Evolutionary conservation across 345 rosid species (phyloP).

Genomic region (Aethionema arabicum): DNA sequence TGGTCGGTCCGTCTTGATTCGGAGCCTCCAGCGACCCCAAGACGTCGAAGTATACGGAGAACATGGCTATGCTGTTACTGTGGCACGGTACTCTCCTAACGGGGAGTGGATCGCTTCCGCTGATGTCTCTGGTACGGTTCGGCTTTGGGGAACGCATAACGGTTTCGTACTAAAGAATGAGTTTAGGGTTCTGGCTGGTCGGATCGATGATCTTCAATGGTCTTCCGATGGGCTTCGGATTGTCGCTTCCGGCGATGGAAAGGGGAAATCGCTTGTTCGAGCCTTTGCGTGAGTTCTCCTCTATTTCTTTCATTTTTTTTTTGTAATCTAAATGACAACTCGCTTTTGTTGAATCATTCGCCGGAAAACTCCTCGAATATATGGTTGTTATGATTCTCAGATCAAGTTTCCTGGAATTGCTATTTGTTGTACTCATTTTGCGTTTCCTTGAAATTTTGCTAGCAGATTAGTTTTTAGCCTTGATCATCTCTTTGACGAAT

Average conservation of each 20-base stretch:
- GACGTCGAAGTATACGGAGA: constrained; percentile 83
- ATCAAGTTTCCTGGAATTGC: not conserved
- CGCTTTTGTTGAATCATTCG: not conserved
- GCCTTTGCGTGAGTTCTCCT: constrained; percentile 72
- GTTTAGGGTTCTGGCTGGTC: constrained; percentile 77
- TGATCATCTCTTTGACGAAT: not conserved
- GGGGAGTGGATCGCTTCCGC: constrained; percentile 99
- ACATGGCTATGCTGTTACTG: constrained; percentile 85
- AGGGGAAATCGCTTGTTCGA: constrained; percentile 88
- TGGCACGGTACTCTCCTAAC: constrained; percentile 91
- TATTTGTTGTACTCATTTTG: not conserved
- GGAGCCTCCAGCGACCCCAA: constrained; percentile 62
- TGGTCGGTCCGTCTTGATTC: constrained; percentile 77
- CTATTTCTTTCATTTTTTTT: not conserved
- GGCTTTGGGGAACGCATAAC: constrained; percentile 92
- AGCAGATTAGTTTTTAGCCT: not conserved
- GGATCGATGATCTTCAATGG: constrained; percentile 97
- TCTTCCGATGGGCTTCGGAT: constrained; percentile 81
- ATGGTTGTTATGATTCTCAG: not conserved
- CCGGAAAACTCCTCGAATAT: not conserved
- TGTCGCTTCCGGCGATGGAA: constrained; percentile 93
- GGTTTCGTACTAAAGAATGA: constrained; percentile 90
- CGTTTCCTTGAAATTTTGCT: not conserved
- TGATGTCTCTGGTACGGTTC: constrained; percentile 75
- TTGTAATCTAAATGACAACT: too few relatives aligned